These are phyloP conservation scores for Rhizopus arrhizus DNA, from an alignment of 371 early-diverging fungal species.

Conservation along the genomic window DNA sequence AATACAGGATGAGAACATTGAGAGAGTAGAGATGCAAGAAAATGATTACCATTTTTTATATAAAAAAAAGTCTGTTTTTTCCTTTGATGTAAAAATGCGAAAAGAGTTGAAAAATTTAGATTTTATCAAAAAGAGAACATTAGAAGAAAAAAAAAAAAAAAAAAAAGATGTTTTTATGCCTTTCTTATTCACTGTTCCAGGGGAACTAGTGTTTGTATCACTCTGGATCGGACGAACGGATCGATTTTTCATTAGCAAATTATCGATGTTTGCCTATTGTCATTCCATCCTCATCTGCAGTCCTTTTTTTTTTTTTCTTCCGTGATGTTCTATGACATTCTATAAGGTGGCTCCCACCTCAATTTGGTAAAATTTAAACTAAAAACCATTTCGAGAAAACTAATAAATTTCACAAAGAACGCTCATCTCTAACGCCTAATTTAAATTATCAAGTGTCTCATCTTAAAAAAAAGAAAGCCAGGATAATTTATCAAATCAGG, in stretches of 20 bases:
- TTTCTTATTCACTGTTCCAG: neutral
- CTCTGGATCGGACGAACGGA: neutral
- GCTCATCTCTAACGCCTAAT: too few relatives aligned
- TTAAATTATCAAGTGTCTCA: too few relatives aligned
- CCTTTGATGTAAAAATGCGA: slow-evolving; percentile 1
- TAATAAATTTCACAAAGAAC: too few relatives aligned
- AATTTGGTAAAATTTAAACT: too few relatives aligned
- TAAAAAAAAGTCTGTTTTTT: neutral
- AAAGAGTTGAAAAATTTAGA: neutral
- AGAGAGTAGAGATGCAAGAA: neutral
- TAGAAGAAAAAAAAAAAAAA: neutral
- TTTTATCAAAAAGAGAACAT: neutral
- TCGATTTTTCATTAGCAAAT: neutral
- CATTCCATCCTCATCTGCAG: neutral
- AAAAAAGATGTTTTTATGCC: neutral
- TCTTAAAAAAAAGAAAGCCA: too few relatives aligned
- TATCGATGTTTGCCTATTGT: neutral
- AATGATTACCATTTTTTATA: neutral
- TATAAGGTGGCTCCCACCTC: too few relatives aligned
- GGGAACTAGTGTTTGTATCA: neutral
- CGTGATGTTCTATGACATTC: neutral
- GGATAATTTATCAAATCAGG: too few relatives aligned
- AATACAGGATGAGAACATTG: too few relatives aligned
- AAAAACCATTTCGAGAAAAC: too few relatives aligned
- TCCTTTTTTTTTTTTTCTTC: neutral